phyloP scores from a whole-genome alignment of 2,329 filamentous ascomycete species.

The Penicillium psychrosexuale region DNA sequence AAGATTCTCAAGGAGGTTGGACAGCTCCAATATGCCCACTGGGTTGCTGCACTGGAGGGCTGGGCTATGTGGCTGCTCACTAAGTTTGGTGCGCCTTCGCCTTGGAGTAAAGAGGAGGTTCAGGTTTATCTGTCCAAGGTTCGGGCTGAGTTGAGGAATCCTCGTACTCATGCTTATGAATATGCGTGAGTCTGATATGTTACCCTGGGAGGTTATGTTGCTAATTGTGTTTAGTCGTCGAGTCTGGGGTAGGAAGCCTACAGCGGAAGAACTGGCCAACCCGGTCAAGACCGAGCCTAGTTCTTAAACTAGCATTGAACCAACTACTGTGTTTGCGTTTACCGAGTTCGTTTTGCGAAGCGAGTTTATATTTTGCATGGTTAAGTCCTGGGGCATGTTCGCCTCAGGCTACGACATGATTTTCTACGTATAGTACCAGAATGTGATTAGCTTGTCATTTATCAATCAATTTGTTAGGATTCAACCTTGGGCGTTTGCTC shows the following conservation, averaged over 20 bases:
- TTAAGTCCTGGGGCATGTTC: background rate
- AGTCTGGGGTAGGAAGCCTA: conserved; percentile 8
- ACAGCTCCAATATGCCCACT: conserved; percentile 27
- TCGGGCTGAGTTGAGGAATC: conserved; percentile 3
- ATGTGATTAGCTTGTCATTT: background rate
- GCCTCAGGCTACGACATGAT: background rate
- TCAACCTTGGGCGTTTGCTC: conserved; percentile 22
- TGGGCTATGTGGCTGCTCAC: conserved; percentile 31
- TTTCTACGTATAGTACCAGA: too few species aligned
- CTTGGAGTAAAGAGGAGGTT: conserved; percentile 20
- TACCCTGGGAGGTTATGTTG: background rate
- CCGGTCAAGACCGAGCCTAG: background rate
- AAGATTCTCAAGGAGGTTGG: conserved; percentile 40
- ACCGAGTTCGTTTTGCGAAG: background rate
- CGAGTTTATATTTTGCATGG: background rate
- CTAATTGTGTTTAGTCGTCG: background rate
- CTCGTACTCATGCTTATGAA: conserved; percentile 4
- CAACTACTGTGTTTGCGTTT: background rate
- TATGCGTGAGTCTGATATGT: background rate
- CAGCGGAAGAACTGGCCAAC: background rate
- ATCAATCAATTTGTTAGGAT: background rate
- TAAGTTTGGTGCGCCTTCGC: conserved; percentile 21
- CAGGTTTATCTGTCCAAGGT: conserved; percentile 7
- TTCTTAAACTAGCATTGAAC: background rate
- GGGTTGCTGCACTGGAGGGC: conserved; percentile 28